Percentiles rank a stretch among this genome's conserved stretches.
These are phyloP conservation scores for Umbellularia californica DNA, from an alignment of 164 flowering plant genomes.

Conservation along the genomic window DNA sequence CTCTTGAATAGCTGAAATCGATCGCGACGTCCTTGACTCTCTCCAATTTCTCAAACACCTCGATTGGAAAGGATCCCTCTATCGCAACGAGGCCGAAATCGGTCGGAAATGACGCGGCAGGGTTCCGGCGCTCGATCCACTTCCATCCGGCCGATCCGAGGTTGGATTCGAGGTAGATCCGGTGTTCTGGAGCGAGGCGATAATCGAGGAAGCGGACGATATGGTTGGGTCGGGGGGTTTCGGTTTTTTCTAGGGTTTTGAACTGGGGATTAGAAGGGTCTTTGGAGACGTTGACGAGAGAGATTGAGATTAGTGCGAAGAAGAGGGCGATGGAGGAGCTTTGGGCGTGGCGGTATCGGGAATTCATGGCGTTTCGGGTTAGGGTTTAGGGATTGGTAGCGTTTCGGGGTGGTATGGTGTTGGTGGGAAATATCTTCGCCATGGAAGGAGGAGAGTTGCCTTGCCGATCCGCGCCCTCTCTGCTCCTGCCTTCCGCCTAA, in stretches of 20 bases:
- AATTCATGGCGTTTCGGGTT: conserved; percentile 8
- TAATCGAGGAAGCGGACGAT: conserved; percentile 73
- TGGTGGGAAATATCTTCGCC: conserved; percentile 19
- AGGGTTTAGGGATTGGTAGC: not conserved
- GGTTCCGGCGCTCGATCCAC: conserved; percentile 81
- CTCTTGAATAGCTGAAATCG: conserved; percentile 59
- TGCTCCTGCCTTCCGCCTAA: no score
- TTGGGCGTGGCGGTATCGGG: conserved; percentile 6
- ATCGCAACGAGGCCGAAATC: conserved; percentile 79
- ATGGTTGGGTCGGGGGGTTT: conserved; percentile 33
- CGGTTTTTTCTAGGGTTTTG: not conserved
- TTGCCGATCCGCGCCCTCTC: no score
- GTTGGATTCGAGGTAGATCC: conserved; percentile 40
- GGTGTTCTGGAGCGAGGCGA: conserved; percentile 49
- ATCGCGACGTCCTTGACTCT: conserved; percentile 77
- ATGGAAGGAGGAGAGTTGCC: conserved; percentile 4
- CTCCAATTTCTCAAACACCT: conserved; percentile 54
- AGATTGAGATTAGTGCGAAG: conserved; percentile 31
- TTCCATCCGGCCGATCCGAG: conserved; percentile 54
- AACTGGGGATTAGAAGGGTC: conserved; percentile 8
- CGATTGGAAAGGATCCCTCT: conserved; percentile 35
- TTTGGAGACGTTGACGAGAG: conserved; percentile 25
- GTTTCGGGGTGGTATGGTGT: not conserved
- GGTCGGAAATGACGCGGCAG: conserved; percentile 74
- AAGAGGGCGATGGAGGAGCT: conserved; percentile 20